Conservation (phyloP, 345 rosid genomes). For the Salix caprea region DNA sequence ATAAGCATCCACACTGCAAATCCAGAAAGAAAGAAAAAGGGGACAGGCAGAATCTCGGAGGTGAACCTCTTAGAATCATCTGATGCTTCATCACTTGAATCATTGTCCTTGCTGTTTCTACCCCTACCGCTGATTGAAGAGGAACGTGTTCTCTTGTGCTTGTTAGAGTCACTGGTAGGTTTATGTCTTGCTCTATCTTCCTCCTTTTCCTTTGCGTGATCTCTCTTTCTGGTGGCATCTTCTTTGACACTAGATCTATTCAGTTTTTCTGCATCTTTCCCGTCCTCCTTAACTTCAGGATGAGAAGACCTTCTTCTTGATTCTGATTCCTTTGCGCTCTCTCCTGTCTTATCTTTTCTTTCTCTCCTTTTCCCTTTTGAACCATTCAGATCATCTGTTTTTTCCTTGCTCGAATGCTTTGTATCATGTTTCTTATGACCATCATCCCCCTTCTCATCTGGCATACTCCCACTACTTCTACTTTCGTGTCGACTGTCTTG, state of each 20-base stretch:
- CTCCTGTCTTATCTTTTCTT: conserved; percentile 36
- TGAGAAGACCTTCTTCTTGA: conserved; percentile 43
- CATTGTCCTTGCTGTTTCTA: conserved; percentile 49
- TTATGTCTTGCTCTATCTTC: conserved; percentile 49
- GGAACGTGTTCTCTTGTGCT: conserved; percentile 63
- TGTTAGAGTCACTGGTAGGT: conserved; percentile 45
- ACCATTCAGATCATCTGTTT: conserved; percentile 39
- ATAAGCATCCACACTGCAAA: conserved; percentile 15
- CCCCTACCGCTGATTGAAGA: conserved; percentile 54
- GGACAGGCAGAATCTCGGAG: conserved; percentile 14
- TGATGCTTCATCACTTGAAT: conserved; percentile 61
- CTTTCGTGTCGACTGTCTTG: conserved; percentile 41
- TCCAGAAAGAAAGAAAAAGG: not conserved
- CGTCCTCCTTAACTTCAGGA: conserved; percentile 44
- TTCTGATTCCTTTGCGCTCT: conserved; percentile 47
- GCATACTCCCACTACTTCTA: conserved; percentile 29
- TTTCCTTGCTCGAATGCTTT: conserved; percentile 47
- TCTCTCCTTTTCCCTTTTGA: conserved; percentile 48
- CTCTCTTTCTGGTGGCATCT: conserved; percentile 43
- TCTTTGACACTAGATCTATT: conserved; percentile 46
- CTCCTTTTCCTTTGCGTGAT: conserved; percentile 44
- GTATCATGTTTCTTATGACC: conserved; percentile 37
- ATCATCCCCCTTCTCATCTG: conserved; percentile 35
- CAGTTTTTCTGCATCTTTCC: conserved; percentile 50
- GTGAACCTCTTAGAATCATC: conserved; percentile 69